Conservation (phyloP, 164 flowering plant species). For the grape (Vitis vinifera) region DNA sequence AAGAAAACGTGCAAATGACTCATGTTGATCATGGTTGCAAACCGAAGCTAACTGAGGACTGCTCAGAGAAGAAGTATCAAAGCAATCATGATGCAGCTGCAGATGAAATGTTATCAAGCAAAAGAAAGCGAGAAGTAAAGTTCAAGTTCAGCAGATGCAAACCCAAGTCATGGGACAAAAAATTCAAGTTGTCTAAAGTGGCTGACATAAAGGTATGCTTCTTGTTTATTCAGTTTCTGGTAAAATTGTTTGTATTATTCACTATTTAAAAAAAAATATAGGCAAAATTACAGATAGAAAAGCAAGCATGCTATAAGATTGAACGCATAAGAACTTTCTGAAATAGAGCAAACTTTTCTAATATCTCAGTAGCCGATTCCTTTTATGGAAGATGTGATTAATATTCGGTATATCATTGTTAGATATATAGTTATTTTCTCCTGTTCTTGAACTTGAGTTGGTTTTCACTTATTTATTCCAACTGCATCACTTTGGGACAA, state of each 20-base stretch:
- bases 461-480: not conserved
- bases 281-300: no score
- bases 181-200: not conserved
- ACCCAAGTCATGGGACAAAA: not conserved
- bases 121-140: conserved; percentile 4
- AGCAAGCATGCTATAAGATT: not conserved
- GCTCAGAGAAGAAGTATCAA: conserved; percentile 6
- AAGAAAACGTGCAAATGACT: conserved; percentile 8
- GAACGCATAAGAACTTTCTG: no score
- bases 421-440: not conserved
- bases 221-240: no score
- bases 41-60: not conserved
- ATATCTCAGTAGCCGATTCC: no score
- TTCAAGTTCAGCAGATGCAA: conserved; percentile 6
- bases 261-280: not conserved
- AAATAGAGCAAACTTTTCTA: no score
- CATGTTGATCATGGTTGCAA: not conserved
- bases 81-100: conserved; percentile 9
- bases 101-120: not conserved
- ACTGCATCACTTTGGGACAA: no score
- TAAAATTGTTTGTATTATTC: not conserved
- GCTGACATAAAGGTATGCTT: conserved; percentile 1
- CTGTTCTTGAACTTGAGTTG: not conserved
- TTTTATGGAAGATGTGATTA: not conserved
- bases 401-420: not conserved